Evolutionary conservation across 768 basidiomycete species (phyloP), one percentile per base, ranked within the genome.

Genomic region (Nidularia sp.): DNA sequence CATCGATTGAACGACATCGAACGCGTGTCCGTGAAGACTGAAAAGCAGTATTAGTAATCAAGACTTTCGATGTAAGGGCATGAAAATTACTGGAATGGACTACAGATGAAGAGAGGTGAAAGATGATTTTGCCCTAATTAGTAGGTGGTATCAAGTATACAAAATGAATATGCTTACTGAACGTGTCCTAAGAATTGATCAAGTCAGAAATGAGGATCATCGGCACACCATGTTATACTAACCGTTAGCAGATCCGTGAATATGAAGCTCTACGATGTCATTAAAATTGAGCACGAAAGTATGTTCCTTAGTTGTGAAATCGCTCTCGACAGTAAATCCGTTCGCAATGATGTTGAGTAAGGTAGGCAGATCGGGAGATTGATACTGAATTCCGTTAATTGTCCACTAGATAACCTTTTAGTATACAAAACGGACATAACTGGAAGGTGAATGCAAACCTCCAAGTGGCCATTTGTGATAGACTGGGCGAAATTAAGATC

Each of bases 1-100:
- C n/a, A 48, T 43, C 10, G 53, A 50, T 62, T 41, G 58, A 6
- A 67, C 55, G 12, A 67, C 47, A 35, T 62, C 61, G 49, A 67
- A 67, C 6, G 57, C 60, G 34, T 67, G 66, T 0, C 66, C 66
- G 55, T 64, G 62, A 31, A 64, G 52, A 41, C 57, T 59, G 42
- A 36, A 43, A 34, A 34, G 5, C 10, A 25, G 2, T 33, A 9
- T 5, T 6, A 41, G 34, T n/a, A 43, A 15, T 47, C 48, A 5
- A 54, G 43, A 6, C 2, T 15, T 32, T 47, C 2, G 45, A 25
- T 1, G n/a, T 25, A 29, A 49, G 46, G 46, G 32, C 42, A 29
- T 46, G 34, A 13, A 55, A 53, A 51, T 22, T 42, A 48, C 18
- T 57, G 58, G 48, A 53, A 60, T 41, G 39, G 59, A 43, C 60